Conservation (phyloP, 305 asterid species). For the Stenogyne calaminthoides region DNA sequence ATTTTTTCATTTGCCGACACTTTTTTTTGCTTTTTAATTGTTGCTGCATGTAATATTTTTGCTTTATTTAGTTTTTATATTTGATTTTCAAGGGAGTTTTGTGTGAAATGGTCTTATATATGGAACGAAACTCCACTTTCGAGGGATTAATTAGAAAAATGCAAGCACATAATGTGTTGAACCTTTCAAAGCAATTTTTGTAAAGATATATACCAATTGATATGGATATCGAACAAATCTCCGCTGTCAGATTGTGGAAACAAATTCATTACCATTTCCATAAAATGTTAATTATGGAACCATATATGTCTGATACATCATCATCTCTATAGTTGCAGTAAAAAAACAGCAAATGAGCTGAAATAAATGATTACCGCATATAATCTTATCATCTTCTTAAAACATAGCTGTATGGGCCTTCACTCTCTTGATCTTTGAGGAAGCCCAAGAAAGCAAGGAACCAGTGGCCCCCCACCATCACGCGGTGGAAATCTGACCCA, state of each 20-base stretch:
- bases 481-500: constrained; percentile 76
- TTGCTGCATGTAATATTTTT: neutral
- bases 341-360: neutral
- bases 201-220: too few relatives aligned
- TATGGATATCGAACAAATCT: too few relatives aligned
- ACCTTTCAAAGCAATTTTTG: too few relatives aligned
- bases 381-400: constrained; percentile 31
- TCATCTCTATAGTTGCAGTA: neutral
- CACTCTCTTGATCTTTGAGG: constrained; percentile 73
- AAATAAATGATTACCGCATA: neutral
- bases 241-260: too few relatives aligned
- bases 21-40: neutral
- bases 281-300: neutral
- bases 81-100: too few relatives aligned
- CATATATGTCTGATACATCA: neutral
- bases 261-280: too few relatives aligned
- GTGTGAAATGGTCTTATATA: too few relatives aligned
- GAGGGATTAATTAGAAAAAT: too few relatives aligned
- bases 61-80: neutral
- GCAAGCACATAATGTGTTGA: too few relatives aligned
- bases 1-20: neutral
- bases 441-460: constrained; percentile 76
- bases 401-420: constrained; percentile 46
- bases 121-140: too few relatives aligned
- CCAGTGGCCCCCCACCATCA: constrained; percentile 74